Percentiles rank a stretch among this genome's conserved stretches.
Evolutionary conservation across 1,139 yeast genomes (phyloP).

Genomic region (Entelexis sorbosivorans): DNA sequence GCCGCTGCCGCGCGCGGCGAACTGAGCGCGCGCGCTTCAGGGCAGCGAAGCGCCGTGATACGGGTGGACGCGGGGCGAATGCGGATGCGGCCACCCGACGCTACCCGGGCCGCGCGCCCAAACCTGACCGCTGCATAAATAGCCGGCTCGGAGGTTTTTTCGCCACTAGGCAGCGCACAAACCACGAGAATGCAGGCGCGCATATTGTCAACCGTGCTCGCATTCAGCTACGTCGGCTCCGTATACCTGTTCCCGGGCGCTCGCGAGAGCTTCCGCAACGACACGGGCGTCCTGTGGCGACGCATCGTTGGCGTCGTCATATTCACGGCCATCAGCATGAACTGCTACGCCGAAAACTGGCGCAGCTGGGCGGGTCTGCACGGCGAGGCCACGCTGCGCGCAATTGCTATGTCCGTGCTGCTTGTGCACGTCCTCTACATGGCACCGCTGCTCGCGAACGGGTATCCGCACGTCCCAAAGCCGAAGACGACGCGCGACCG

Average conservation of each 20-base stretch:
- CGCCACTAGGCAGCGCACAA: too few relatives aligned
- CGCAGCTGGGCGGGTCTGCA: slow-evolving; percentile 8
- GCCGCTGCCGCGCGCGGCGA: not conserved
- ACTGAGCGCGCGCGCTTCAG: too few relatives aligned
- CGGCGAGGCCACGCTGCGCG: not conserved
- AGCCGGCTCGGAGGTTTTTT: too few relatives aligned
- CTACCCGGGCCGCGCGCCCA: not conserved
- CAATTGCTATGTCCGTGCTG: not conserved
- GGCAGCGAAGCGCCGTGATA: not conserved
- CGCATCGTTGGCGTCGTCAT: slow-evolving; percentile 14
- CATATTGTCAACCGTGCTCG: slow-evolving; percentile 1
- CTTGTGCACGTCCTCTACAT: slow-evolving; percentile 11
- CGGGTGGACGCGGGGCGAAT: too few relatives aligned
- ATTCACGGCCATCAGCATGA: slow-evolving; percentile 2
- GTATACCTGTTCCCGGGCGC: slow-evolving; percentile 21
- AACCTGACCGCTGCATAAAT: not conserved
- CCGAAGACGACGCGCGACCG: slow-evolving; percentile 38
- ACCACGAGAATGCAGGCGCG: too few relatives aligned
- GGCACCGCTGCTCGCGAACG: slow-evolving; percentile 9
- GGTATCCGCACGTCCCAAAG: slow-evolving; percentile 39
- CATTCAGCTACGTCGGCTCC: slow-evolving; percentile 19
- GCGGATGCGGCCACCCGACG: not conserved
- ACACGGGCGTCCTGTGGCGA: slow-evolving; percentile 11
- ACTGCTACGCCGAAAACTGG: slow-evolving; percentile 2
- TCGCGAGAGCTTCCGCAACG: slow-evolving; percentile 6